Evolutionary conservation across 305 asterid species (phyloP).

Genomic region (Euphrasia arctica): DNA sequence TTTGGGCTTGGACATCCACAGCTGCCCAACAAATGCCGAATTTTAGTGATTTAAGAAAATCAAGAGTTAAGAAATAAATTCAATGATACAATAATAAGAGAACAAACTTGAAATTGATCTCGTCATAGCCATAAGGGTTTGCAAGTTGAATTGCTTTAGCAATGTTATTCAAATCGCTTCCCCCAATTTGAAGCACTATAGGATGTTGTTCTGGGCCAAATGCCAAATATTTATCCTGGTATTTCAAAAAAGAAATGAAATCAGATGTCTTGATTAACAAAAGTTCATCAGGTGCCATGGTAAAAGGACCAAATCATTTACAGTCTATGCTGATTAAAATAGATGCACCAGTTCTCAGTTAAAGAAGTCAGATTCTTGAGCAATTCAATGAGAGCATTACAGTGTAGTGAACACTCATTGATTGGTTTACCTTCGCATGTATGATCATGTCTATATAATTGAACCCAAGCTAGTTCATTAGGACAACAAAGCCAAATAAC

Average conservation of each 20-base stretch:
- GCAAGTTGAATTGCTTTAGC: conserved; percentile 92
- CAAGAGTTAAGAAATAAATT: conserved; percentile 17
- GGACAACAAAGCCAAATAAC: too few relatives aligned
- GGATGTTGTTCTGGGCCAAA: conserved; percentile 93
- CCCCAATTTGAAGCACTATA: conserved; percentile 93
- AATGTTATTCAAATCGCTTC: conserved; percentile 76
- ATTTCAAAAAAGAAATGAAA: conserved; percentile 27
- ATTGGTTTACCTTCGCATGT: too few relatives aligned
- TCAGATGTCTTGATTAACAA: conserved; percentile 25
- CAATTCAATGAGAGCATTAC: too few relatives aligned
- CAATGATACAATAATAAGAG: conserved; percentile 19
- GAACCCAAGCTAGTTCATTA: too few relatives aligned
- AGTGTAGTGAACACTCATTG: too few relatives aligned
- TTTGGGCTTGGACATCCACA: conserved; percentile 97
- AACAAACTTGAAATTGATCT: conserved; percentile 86
- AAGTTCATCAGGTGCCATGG: conserved; percentile 21
- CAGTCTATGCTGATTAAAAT: conserved; percentile 3
- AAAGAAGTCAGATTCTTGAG: too few relatives aligned
- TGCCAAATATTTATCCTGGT: conserved; percentile 86
- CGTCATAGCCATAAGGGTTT: conserved; percentile 83
- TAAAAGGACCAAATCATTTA: too few relatives aligned
- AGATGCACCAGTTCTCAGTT: conserved; percentile 24
- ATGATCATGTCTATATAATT: too few relatives aligned
- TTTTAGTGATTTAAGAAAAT: conserved; percentile 26
- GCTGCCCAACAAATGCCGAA: conserved; percentile 42